Base-by-base conservation (phyloP, 345 rosid genomes). In the Draba incana region DNA sequence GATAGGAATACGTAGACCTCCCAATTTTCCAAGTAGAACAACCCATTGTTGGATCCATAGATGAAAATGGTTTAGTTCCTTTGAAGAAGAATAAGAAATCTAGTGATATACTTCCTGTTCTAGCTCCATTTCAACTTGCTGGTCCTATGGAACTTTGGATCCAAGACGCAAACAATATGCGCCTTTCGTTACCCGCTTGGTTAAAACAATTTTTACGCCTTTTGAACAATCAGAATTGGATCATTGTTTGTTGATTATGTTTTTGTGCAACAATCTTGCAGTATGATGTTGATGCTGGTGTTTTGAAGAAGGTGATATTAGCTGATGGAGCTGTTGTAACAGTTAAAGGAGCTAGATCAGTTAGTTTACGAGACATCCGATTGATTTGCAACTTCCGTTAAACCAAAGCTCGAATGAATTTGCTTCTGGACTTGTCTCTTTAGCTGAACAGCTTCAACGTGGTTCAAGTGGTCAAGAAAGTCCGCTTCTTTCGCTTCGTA, bases 201-300 rank as follows among this genome's bases (percentile, higher is more conserved):
- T 42, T 35, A 20, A 25, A 57, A 13, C 7, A 47, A 2, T 51
- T 59, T n/a, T n/a, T n/a, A n/a, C n/a, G n/a, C n/a, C n/a, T 48
- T 42, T 45, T 52, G 44, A 54, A 6, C 9, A 4, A 35, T 25
- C 2, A 11, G 6, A 0, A 38, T 37, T 30, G 10, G 37, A 12
- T 39, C 55, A 50, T 35, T 5, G 30, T 30, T 10, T 45, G 10
- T 68, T 67, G 68, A 58, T 54, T 77, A 16, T 2, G n/a, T n/a
- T 75, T 8, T 75, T 8, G 64, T 66, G 72, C 6, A 0, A 2
- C 2, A 60, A n/a, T 15, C 0, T 85, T 85, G 85, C 84, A 94
- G 97, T 97, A 91, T 75, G 99, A 94, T 76, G 99, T 94, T 41
- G 99, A 94, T 77, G 97, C 93, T 38, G 97, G 97, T 28, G 75